Percentiles rank a stretch among this genome's conserved stretches.
These are phyloP conservation scores for Pinus tabuliformis DNA, from an alignment of 75 land plant species.

Conservation along the genomic window DNA sequence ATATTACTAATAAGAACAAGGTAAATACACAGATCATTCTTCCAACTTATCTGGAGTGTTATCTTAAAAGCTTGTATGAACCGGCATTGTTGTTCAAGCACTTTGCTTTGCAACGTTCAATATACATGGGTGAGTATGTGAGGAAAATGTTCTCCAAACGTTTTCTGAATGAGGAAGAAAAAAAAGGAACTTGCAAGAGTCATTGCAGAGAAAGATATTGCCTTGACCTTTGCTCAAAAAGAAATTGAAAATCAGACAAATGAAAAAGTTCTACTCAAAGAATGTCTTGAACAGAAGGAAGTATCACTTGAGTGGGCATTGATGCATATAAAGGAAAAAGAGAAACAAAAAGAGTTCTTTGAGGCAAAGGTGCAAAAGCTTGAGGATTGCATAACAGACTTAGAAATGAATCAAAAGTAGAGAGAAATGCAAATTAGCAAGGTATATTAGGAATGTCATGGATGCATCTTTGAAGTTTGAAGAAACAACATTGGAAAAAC, in stretches of 20 bases:
- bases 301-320: neutral
- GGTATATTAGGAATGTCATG: neutral
- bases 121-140: conserved; percentile 40
- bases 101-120: conserved; percentile 39
- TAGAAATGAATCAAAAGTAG: neutral
- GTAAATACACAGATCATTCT: conserved; percentile 12
- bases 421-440: conserved; percentile 2
- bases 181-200: neutral
- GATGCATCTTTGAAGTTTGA: conserved; percentile 5
- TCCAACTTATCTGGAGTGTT: neutral
- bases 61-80: neutral
- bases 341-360: neutral
- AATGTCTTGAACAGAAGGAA: conserved; percentile 1
- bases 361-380: conserved; percentile 3
- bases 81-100: neutral
- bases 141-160: conserved; percentile 44
- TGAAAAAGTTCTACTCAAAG: neutral
- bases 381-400: neutral
- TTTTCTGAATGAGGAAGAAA: conserved; percentile 19
- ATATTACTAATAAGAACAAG: conserved; percentile 12
- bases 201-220: neutral
- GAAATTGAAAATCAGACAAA: neutral
- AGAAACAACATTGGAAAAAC: conserved; percentile 1
- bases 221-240: neutral
- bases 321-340: conserved; percentile 3